A percentile compares a stretch with the other conserved stretches of the same genome.
These are phyloP conservation scores for Scedosporium minutisporum DNA, from an alignment of 2,329 filamentous ascomycete species.

Conservation along the genomic window DNA sequence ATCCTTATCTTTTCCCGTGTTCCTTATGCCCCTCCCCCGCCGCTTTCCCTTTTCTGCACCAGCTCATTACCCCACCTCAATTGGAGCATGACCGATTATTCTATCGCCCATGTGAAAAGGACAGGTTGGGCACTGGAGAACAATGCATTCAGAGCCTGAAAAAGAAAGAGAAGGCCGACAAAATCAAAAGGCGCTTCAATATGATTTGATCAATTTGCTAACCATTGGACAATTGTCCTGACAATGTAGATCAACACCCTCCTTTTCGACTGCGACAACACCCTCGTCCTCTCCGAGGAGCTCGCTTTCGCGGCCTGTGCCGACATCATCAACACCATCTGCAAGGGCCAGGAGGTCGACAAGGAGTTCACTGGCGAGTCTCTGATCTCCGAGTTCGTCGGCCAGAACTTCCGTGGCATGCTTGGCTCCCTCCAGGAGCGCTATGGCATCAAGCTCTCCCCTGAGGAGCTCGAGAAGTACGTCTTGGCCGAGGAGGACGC, in stretches of 20 bases:
- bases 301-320: slow-evolving; percentile 88
- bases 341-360: slow-evolving; percentile 52
- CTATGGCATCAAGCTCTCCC: slow-evolving; percentile 60
- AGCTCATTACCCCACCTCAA: neutral
- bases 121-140: neutral
- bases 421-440: slow-evolving; percentile 65
- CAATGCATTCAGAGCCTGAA: neutral
- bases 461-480: slow-evolving; percentile 62
- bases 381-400: slow-evolving; percentile 80
- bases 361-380: slow-evolving; percentile 67
- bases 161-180: neutral
- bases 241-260: slow-evolving; percentile 44
- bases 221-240: too few species aligned
- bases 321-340: slow-evolving; percentile 78
- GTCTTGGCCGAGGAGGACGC: slow-evolving; percentile 70
- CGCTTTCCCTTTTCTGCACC: neutral
- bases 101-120: too few species aligned
- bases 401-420: slow-evolving; percentile 93
- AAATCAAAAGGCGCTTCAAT: neutral
- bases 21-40: neutral
- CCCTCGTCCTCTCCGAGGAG: slow-evolving; percentile 82
- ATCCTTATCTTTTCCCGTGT: neutral
- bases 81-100: too few species aligned
- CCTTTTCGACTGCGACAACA: slow-evolving; percentile 80
- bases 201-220: neutral